Conservation (phyloP, 192 early-diverging fungal species). For the Helicostylum pulchrum region DNA sequence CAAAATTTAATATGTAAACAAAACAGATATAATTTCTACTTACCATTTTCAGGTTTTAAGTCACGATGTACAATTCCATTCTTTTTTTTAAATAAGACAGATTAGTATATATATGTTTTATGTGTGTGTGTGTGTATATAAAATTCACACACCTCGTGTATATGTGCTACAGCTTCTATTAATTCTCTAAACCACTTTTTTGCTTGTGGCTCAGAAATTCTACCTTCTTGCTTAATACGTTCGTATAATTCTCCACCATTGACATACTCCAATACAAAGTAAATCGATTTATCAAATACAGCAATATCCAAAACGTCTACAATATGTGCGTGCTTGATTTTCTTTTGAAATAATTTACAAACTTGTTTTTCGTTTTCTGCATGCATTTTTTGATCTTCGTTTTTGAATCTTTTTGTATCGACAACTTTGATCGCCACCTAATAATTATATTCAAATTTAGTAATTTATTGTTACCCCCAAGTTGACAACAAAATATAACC, state of each 20-base stretch:
- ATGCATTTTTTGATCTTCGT: constrained; percentile 44
- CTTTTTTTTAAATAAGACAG: too few species aligned
- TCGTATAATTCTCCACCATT: constrained; percentile 33
- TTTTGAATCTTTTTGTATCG: constrained; percentile 48
- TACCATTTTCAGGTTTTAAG: constrained; percentile 70
- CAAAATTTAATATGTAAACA: constrained; percentile 14
- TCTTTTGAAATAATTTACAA: constrained; percentile 25
- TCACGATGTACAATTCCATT: constrained; percentile 73
- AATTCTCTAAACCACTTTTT: constrained; percentile 72
- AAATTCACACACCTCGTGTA: constrained; percentile 15
- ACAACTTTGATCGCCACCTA: constrained; percentile 56
- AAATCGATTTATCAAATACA: constrained; percentile 15
- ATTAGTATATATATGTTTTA: too few species aligned
- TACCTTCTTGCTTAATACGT: constrained; percentile 21
- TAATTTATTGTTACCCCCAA: neutral
- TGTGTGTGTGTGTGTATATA: too few species aligned
- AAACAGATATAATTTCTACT: too few species aligned
- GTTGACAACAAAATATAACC: constrained; percentile 19
- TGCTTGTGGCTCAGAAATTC: constrained; percentile 53
- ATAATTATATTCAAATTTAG: too few species aligned
- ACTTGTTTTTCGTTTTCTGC: constrained; percentile 45
- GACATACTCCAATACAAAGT: constrained; percentile 35
- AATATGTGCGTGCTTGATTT: constrained; percentile 45
- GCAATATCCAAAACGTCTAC: constrained; percentile 45
- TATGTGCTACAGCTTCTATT: constrained; percentile 49